Base-by-base conservation (phyloP, 129 eudicot genomes). In the Flaveria trinervia region DNA sequence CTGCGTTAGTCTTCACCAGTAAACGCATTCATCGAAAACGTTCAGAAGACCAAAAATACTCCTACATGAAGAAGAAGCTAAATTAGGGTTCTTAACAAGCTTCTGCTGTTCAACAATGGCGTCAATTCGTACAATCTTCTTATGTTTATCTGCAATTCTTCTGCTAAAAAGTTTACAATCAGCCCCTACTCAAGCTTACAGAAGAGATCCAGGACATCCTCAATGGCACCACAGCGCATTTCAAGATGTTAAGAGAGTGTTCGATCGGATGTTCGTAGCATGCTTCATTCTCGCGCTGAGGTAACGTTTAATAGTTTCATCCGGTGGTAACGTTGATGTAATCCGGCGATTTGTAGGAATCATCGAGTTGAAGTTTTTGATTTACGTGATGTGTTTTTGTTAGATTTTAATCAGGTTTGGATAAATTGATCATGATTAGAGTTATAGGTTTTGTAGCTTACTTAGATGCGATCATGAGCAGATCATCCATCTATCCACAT, bases 201-300 rank as follows among this genome's bases (percentile, higher is more conserved):
- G 96, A 80, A 82, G 97, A 83, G 97, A 91, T 86, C 98, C 98
- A 15, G 98, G 98, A 13, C 97, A 91, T 72, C 96, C 91, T n/a
- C 92, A 92, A 74, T 93, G 98, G 98, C 98, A 93, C 86, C 98
- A 93, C 81, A 88, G 98, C 22, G 98, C 93, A 45, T 93, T 93
- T 76, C 98, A 90, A 5, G 98, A 93, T 36, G 97, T 90, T 48
- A 87, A 71, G 96, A 90, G 8, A 80, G 81, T 50, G 83, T 91
- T 56, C 91, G 97, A 84, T 93, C 98, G 18, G 97, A 91, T 75
- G 86, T 93, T 61, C 91, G 91, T 20, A 86, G 91, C 26, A 93
- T 90, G 96, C 98, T 93, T 70, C 98, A 93, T 78, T 81, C 97
- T 54, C 88, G 96, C 14, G 98, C 98, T 36, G 97, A 93, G 98